These are phyloP conservation scores for Raffaelea arxii DNA, from an alignment of 2,329 filamentous ascomycete species.

Conservation along the genomic window DNA sequence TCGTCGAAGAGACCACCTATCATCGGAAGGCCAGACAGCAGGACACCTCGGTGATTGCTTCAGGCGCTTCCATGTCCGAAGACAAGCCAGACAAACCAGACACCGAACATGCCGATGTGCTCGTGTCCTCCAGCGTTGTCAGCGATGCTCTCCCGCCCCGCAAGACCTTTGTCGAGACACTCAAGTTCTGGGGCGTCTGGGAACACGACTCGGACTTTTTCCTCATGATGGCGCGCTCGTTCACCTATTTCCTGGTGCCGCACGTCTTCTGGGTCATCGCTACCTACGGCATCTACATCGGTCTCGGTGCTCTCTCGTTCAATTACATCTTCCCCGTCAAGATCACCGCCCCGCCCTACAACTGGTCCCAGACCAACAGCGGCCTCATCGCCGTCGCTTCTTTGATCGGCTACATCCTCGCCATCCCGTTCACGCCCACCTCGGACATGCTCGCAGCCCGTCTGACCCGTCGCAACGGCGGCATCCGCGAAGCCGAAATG, in stretches of 20 bases:
- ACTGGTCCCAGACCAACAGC: slow-evolving; percentile 32
- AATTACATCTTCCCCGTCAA: slow-evolving; percentile 39
- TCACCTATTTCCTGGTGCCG: slow-evolving; percentile 37
- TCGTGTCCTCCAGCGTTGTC: background rate
- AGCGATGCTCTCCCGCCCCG: slow-evolving; percentile 18
- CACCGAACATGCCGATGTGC: background rate
- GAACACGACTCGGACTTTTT: slow-evolving; percentile 33
- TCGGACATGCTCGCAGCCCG: slow-evolving; percentile 32
- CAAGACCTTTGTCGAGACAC: slow-evolving; percentile 29
- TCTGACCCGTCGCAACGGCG: slow-evolving; percentile 31
- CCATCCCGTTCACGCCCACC: slow-evolving; percentile 32
- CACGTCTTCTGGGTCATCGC: slow-evolving; percentile 39
- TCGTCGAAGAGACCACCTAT: slow-evolving; percentile 24
- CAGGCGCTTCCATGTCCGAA: background rate
- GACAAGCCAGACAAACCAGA: background rate
- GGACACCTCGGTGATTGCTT: background rate
- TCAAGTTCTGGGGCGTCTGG: slow-evolving; percentile 32
- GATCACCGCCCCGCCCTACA: slow-evolving; percentile 33
- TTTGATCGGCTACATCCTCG: slow-evolving; percentile 24
- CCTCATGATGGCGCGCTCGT: slow-evolving; percentile 32
- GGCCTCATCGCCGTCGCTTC: slow-evolving; percentile 35
- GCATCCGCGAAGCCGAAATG: slow-evolving; percentile 40
- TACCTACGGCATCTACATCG: slow-evolving; percentile 37
- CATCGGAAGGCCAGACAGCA: slow-evolving; percentile 10
- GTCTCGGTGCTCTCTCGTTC: slow-evolving; percentile 38